phyloP scores from a whole-genome alignment of 1,284 basidiomycete species.

The Cutaneotrichosporon curvatum region DNA sequence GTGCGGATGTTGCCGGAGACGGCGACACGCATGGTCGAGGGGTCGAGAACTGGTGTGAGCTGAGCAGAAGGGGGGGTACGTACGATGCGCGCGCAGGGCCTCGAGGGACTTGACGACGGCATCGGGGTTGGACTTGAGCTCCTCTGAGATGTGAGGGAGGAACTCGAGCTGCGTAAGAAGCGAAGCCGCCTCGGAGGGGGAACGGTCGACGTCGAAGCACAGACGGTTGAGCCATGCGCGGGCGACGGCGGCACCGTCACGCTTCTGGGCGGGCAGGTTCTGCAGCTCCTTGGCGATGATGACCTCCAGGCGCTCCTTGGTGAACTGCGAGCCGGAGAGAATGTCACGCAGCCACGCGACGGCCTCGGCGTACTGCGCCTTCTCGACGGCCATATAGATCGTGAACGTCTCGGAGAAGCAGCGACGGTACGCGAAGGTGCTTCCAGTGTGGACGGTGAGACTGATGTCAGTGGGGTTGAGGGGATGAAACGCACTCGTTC shows the following conservation, averaged over 20 bases:
- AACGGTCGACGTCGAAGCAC: slow-evolving; percentile 60
- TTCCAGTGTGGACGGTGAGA: slow-evolving; percentile 79
- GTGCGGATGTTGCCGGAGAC: slow-evolving; percentile 77
- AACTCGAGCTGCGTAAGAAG: slow-evolving; percentile 71
- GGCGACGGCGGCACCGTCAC: slow-evolving; percentile 76
- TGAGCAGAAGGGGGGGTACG: slow-evolving; percentile 45
- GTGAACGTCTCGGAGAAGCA: slow-evolving; percentile 69
- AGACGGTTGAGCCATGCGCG: slow-evolving; percentile 64
- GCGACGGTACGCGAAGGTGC: slow-evolving; percentile 61
- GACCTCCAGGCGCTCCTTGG: slow-evolving; percentile 76
- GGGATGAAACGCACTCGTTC: slow-evolving; percentile 49
- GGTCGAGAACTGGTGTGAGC: slow-evolving; percentile 53
- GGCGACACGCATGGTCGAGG: slow-evolving; percentile 74
- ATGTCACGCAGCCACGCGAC: slow-evolving; percentile 85
- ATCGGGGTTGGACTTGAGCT: slow-evolving; percentile 67
- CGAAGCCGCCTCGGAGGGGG: slow-evolving; percentile 64
- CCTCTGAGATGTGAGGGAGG: slow-evolving; percentile 66
- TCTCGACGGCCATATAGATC: slow-evolving; percentile 77
- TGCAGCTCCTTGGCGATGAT: slow-evolving; percentile 84
- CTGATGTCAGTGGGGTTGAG: background rate
- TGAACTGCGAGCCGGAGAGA: slow-evolving; percentile 73
- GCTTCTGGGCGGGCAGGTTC: slow-evolving; percentile 85
- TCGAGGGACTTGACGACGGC: slow-evolving; percentile 66
- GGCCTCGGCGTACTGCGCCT: slow-evolving; percentile 68
- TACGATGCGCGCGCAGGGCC: slow-evolving; percentile 55